Percentiles rank a stretch among this genome's conserved stretches.
These are phyloP conservation scores for Chalciporus chontae DNA, from an alignment of 768 basidiomycete genomes.

Conservation along the genomic window DNA sequence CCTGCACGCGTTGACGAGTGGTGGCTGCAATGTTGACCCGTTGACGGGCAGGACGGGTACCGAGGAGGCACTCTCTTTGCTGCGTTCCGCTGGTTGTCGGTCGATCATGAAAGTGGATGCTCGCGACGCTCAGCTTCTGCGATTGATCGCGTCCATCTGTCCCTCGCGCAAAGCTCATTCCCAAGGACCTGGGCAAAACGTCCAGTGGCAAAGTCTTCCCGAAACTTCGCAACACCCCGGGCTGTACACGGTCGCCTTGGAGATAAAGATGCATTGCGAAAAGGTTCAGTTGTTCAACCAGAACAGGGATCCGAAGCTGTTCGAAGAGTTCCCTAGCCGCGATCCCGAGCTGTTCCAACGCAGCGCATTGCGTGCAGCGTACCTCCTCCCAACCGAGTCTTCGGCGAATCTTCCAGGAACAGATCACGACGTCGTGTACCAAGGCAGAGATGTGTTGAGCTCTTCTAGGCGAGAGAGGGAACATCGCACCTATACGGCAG, in stretches of 20 bases:
- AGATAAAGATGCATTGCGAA: conserved; percentile 26
- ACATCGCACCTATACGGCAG: conserved; percentile 4
- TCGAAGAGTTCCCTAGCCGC: not conserved
- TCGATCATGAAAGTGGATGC: conserved; percentile 36
- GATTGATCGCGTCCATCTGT: conserved; percentile 30
- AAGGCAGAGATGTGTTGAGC: conserved; percentile 3
- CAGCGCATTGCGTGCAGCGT: conserved; percentile 5
- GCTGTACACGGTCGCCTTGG: conserved; percentile 19
- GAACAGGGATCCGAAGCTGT: not conserved
- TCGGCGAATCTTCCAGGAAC: not conserved
- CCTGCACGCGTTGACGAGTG: conserved; percentile 42
- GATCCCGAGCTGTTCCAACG: not conserved
- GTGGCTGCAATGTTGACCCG: conserved; percentile 38
- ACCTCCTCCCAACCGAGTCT: conserved; percentile 9
- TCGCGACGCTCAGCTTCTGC: conserved; percentile 30
- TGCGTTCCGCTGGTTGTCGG: conserved; percentile 34
- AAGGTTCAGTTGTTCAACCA: conserved; percentile 8
- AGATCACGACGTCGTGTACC: conserved; percentile 7
- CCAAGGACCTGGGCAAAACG: conserved; percentile 33
- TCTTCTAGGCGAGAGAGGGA: conserved; percentile 4
- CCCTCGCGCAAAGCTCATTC: conserved; percentile 35
- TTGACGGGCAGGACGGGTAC: conserved; percentile 42
- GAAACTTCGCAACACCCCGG: conserved; percentile 27
- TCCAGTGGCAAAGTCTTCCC: conserved; percentile 28
- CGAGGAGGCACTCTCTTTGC: conserved; percentile 38